These are phyloP conservation scores for Solanum sitiens DNA, from an alignment of 257 asterid species.

Conservation along the genomic window DNA sequence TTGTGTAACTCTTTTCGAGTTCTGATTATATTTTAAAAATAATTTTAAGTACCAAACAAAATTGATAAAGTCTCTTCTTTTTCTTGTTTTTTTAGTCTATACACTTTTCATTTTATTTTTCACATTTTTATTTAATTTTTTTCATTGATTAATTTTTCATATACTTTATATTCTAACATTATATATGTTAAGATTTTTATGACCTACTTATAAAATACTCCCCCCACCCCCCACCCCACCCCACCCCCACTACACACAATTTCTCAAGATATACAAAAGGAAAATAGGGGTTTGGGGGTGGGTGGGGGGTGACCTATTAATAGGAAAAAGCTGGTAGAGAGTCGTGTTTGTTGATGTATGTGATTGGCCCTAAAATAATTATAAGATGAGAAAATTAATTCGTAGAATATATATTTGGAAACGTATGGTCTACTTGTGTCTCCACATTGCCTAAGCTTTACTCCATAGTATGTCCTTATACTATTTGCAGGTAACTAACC, in stretches of 20 bases:
- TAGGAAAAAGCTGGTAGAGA: constrained; percentile 2
- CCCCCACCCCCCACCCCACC: no score
- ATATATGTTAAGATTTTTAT: neutral
- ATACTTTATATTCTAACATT: neutral
- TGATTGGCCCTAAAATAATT: neutral
- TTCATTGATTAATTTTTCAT: neutral
- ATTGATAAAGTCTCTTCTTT: neutral
- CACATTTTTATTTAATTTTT: neutral
- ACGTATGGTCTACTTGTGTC: constrained; percentile 31
- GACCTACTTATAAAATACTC: neutral
- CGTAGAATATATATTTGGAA: neutral
- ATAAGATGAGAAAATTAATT: neutral
- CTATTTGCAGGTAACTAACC: constrained; percentile 10
- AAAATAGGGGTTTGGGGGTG: neutral
- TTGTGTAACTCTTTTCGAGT: neutral
- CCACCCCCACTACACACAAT: neutral
- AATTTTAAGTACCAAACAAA: neutral
- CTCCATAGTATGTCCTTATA: constrained; percentile 16
- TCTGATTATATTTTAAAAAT: neutral
- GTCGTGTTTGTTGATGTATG: constrained; percentile 21
- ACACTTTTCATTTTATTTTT: neutral
- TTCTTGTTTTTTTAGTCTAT: no score
- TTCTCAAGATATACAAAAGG: neutral
- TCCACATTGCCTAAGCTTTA: constrained; percentile 41
- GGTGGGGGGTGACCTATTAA: neutral